These are phyloP conservation scores for Sindora glabra DNA, from an alignment of 306 rosid species.

Conservation along the genomic window DNA sequence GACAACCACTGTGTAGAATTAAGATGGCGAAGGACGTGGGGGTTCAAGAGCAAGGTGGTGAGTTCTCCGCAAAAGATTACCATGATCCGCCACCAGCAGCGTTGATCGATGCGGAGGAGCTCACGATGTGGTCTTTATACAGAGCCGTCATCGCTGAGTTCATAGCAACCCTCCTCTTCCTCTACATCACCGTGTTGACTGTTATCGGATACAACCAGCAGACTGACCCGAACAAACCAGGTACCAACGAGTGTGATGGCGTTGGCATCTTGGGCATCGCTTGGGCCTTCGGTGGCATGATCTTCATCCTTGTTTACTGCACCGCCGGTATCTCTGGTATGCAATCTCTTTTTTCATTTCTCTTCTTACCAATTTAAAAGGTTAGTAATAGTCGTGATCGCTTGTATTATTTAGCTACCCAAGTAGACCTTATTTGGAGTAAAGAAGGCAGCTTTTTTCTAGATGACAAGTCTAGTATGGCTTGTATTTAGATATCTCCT, in stretches of 20 bases:
- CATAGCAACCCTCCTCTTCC: constrained; percentile 86
- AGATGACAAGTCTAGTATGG: too few species aligned
- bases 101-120: constrained; percentile 51
- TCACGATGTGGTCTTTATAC: constrained; percentile 72
- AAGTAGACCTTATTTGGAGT: too few species aligned
- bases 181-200: constrained; percentile 77
- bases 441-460: too few species aligned
- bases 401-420: too few species aligned
- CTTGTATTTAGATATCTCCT: too few species aligned
- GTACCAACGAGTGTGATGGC: constrained; percentile 42
- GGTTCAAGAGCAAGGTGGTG: constrained; percentile 42
- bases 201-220: constrained; percentile 68
- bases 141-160: constrained; percentile 84
- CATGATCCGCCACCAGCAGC: constrained; percentile 84
- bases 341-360: neutral
- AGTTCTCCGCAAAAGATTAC: constrained; percentile 62
- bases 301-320: constrained; percentile 96
- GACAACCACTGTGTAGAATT: neutral
- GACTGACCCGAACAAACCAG: neutral
- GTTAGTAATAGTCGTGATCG: too few species aligned
- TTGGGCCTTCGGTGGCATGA: constrained; percentile 99
- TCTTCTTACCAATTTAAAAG: too few species aligned
- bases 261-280: constrained; percentile 90
- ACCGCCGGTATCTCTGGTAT: constrained; percentile 94
- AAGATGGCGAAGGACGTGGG: constrained; percentile 74